phyloP scores from a whole-genome alignment of 2,329 filamentous ascomycete genomes.

The Cladosporium sp. region DNA sequence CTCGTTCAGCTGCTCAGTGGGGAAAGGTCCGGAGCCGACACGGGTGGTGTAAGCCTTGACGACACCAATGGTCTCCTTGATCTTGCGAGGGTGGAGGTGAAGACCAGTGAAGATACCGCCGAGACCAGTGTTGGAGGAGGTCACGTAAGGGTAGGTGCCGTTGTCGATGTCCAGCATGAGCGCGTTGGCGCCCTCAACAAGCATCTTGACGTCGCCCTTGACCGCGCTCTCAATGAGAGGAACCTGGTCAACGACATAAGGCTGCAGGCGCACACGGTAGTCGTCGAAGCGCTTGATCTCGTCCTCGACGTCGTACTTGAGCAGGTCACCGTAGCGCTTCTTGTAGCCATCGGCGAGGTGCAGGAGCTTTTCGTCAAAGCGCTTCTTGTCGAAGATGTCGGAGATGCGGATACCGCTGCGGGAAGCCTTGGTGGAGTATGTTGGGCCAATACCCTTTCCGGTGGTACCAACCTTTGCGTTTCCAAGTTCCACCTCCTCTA shows the following conservation, averaged over 20 bases:
- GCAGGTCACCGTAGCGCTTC: slow-evolving; percentile 67
- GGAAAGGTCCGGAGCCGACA: slow-evolving; percentile 62
- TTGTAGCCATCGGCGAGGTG: slow-evolving; percentile 62
- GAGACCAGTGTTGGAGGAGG: slow-evolving; percentile 60
- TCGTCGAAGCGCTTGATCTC: slow-evolving; percentile 64
- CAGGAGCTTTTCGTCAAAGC: slow-evolving; percentile 67
- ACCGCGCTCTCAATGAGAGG: slow-evolving; percentile 64
- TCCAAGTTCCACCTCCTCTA: slow-evolving; percentile 57
- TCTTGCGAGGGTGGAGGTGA: slow-evolving; percentile 60
- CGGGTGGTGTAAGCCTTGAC: slow-evolving; percentile 68
- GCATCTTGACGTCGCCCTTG: slow-evolving; percentile 58
- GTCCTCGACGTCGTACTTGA: slow-evolving; percentile 68
- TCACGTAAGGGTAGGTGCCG: slow-evolving; percentile 63
- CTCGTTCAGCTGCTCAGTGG: slow-evolving; percentile 63
- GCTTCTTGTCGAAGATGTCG: slow-evolving; percentile 66
- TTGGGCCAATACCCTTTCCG: slow-evolving; percentile 53
- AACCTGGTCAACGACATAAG: slow-evolving; percentile 67
- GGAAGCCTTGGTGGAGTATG: slow-evolving; percentile 64
- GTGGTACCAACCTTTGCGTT: slow-evolving; percentile 54
- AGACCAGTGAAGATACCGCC: slow-evolving; percentile 65
- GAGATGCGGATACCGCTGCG: slow-evolving; percentile 66
- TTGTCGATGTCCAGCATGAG: slow-evolving; percentile 68
- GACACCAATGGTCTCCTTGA: slow-evolving; percentile 64
- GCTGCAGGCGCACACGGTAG: slow-evolving; percentile 58
- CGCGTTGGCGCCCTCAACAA: slow-evolving; percentile 69